Evolutionary conservation across 352 stramenopile genomes (phyloP), one percentile per base, ranked within the genome.

Genomic region (Phytophthora podocarpi): DNA sequence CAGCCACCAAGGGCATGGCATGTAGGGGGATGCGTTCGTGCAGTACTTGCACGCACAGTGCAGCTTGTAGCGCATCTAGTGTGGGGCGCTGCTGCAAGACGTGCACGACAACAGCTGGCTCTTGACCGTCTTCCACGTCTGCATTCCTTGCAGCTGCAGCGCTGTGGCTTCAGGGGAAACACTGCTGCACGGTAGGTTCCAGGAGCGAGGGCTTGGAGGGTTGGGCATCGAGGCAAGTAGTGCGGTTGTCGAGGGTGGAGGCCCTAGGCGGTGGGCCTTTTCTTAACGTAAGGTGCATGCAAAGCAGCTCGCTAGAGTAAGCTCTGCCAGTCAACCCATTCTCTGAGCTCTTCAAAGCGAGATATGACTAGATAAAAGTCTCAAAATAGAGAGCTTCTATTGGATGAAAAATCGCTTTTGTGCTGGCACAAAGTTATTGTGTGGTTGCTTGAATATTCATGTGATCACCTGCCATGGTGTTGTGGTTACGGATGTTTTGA

Each of bases 21-120:
- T 16, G 45, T 52, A 65, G 10, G 57, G 23, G 9, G 13, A 8
- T 3, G 24, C 15, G 3, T 5, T 28, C 23, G 7, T 49, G 37
- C 30, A 54, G n/a, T 59, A 24, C 30, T 64, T 47, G 40, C 46
- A 58, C 0, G 37, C 43, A 4, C 47, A 65, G 11, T 23, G 40
- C 37, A 47, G 23, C 15, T 58, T 52, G 39, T 58, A 57, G 9
- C 27, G 30, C 46, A 57, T 64, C 5, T 31, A 59, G 35, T 53
- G 57, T 2, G 46, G 31, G 13, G 12, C 21, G 15, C 35, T 26
- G 35, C n/a, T 36, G 35, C 12, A 64, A 6, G 46, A 5, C 10
- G 28, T 47, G 37, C 55, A 64, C 2, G 45, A 30, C 26, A 51
- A 48, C 1, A 58, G 45, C 4, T 64, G 45, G 23, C 56, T 58